A percentile compares a stretch with the other conserved stretches of the same genome.
Conservation (phyloP, 352 stramenopile genomes). For the Phytophthora fragariaefolia region DNA sequence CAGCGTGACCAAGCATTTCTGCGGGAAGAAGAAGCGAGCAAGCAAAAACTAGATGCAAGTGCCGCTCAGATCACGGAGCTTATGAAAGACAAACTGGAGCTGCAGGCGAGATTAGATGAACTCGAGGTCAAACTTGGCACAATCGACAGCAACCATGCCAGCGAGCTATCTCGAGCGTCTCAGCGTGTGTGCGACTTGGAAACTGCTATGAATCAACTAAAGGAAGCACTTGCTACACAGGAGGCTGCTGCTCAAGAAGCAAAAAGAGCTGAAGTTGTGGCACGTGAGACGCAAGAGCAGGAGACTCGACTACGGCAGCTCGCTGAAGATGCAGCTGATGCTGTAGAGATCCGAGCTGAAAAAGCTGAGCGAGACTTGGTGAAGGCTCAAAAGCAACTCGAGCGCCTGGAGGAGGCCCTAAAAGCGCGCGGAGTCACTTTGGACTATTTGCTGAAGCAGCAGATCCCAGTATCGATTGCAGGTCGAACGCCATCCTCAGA, state of each 20-base stretch:
- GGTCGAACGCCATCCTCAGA: background rate
- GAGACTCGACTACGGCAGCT: slow-evolving; percentile 50
- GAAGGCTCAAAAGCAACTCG: slow-evolving; percentile 39
- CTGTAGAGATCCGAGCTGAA: slow-evolving; percentile 46
- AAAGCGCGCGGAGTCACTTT: slow-evolving; percentile 70
- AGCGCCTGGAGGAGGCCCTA: slow-evolving; percentile 53
- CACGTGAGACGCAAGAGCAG: slow-evolving; percentile 46
- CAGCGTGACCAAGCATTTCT: slow-evolving; percentile 62
- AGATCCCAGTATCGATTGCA: slow-evolving; percentile 20
- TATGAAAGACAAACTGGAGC: slow-evolving; percentile 30
- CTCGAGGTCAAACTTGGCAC: slow-evolving; percentile 32
- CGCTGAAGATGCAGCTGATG: slow-evolving; percentile 58
- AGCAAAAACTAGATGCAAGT: slow-evolving; percentile 38
- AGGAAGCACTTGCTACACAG: slow-evolving; percentile 39
- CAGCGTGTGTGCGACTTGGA: slow-evolving; percentile 38
- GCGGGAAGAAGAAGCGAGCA: slow-evolving; percentile 56
- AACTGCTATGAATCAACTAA: slow-evolving; percentile 35
- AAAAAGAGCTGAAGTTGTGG: slow-evolving; percentile 37
- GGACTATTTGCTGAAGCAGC: slow-evolving; percentile 63
- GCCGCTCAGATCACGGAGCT: slow-evolving; percentile 35
- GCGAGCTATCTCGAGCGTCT: slow-evolving; percentile 27
- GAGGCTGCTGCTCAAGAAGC: slow-evolving; percentile 39
- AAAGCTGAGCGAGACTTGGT: slow-evolving; percentile 46
- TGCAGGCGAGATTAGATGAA: slow-evolving; percentile 37
- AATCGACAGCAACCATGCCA: slow-evolving; percentile 29